Evolutionary conservation across 2,329 filamentous ascomycete species (phyloP), one percentile per base, ranked within the genome.

Genomic region (Tolypocladium cylindrosporum): DNA sequence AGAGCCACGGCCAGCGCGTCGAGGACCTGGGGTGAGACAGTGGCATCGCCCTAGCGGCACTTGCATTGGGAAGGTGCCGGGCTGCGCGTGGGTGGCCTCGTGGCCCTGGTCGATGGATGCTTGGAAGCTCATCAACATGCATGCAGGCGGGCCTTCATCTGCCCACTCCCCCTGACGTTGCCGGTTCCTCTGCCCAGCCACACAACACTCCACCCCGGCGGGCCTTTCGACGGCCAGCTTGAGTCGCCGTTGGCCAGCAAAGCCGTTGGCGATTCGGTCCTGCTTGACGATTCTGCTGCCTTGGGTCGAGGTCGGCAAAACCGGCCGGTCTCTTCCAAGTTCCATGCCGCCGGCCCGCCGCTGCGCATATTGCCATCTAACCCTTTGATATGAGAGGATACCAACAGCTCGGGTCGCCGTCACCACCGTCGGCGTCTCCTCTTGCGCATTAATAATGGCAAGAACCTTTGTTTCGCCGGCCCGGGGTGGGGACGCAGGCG

Each of bases 51-150:
- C 16, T 43, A 58, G 57, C 57, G 53, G 57, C 57, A 58, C 57
- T 58, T 57, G 37, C 37, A 57, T 59, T 59, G 58, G 58, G 58
- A 59, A 59, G 55, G 55, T 55, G 58, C 55, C 55, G 58, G 57
- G 52, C 42, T 34, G 58, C 55, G 36, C 21, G 27, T 39, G 41
- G 21, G 48, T 21, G 19, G 48, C 31, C 51, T 55, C n/a, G 31
- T 37, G 37, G 24, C 54, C 27, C 31, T 36, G 16, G 31, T 36
- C 19, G 9, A 34, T n/a, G 37, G 53, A 41, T 16, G 53, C 27
- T 51, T 51, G 48, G 48, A 36, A n/a, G 48, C 48, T 51, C 48
- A 21, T 51, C 48, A 51, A 51, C 37, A 39, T 16, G 1, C 13
- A 14, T 19, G 31, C 16, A 21, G 27, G 48, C 27, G 48, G 27